Percentiles rank a stretch among this genome's conserved stretches.
Conservation (phyloP, 75 land plant genomes). For the Sequoia sempervirens region DNA sequence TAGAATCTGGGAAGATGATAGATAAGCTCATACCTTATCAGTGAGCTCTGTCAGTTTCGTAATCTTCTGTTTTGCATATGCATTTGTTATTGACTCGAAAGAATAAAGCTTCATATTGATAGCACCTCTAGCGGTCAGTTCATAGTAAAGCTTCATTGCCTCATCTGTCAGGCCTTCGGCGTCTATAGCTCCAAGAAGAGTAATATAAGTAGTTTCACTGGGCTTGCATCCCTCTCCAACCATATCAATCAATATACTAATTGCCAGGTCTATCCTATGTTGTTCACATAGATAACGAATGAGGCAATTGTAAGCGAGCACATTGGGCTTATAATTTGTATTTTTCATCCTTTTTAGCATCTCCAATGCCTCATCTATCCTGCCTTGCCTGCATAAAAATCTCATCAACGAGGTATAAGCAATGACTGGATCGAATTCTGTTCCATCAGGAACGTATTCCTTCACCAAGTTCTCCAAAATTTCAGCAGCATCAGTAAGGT, state of each 20-base stretch:
- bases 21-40: not conserved
- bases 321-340: slow-evolving; percentile 16
- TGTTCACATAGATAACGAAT: slow-evolving; percentile 44
- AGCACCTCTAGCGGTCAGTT: slow-evolving; percentile 26
- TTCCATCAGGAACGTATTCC: slow-evolving; percentile 41
- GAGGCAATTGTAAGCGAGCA: slow-evolving; percentile 32
- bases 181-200: slow-evolving; percentile 39
- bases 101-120: not conserved
- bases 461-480: slow-evolving; percentile 50
- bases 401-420: slow-evolving; percentile 41
- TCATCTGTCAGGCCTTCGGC: slow-evolving; percentile 32
- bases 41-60: not conserved
- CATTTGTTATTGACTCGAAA: not conserved
- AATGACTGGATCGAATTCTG: slow-evolving; percentile 50
- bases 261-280: slow-evolving; percentile 27
- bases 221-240: slow-evolving; percentile 35
- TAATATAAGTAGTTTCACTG: slow-evolving; percentile 43
- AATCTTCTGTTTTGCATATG: not conserved
- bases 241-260: slow-evolving; percentile 33
- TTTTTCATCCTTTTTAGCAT: slow-evolving; percentile 32
- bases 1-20: not conserved
- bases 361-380: slow-evolving; percentile 42
- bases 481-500: slow-evolving; percentile 40
- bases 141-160: slow-evolving; percentile 32
- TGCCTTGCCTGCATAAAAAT: slow-evolving; percentile 45